A percentile compares a stretch with the other conserved stretches of the same genome.
Conservation (phyloP, 805 yeast species). For the Yamadazyma scolyti region DNA sequence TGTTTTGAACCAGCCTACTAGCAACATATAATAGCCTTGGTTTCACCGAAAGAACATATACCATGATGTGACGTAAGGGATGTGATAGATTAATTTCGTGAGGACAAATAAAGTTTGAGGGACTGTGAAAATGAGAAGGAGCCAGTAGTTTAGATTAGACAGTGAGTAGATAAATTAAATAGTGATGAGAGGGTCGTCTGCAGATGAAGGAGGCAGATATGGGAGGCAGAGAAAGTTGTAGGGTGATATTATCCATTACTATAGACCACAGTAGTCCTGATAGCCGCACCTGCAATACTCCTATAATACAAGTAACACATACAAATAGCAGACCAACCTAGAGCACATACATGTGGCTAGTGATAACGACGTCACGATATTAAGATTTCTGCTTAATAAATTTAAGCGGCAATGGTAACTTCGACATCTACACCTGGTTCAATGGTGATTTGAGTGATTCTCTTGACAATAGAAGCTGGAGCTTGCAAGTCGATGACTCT, state of each 20-base stretch:
- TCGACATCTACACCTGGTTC: constrained; percentile 99
- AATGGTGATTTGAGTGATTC: constrained; percentile 95
- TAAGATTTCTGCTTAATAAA: no score
- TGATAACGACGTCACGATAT: no score
- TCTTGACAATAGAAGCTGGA: constrained; percentile 89
- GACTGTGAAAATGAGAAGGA: no score
- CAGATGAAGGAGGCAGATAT: no score
- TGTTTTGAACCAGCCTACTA: constrained; percentile 9
- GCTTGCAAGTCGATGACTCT: constrained; percentile 98
- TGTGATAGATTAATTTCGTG: neutral
- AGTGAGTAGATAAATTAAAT: no score
- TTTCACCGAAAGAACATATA: constrained; percentile 18
- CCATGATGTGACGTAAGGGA: constrained; percentile 16
- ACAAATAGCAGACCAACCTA: constrained; percentile 8
- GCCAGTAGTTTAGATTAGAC: no score
- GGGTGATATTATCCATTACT: no score
- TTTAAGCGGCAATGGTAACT: constrained; percentile 84
- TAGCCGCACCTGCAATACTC: constrained; percentile 7
- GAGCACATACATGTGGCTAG: constrained; percentile 4
- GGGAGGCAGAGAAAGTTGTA: no score
- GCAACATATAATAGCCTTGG: constrained; percentile 18
- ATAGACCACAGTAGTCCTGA: constrained; percentile 6
- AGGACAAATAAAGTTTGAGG: neutral
- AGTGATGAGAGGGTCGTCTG: no score
- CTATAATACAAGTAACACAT: constrained; percentile 8